Percentiles rank a stretch among this genome's conserved stretches.
Evolutionary conservation across 176 grass and related monocot species (phyloP).

Genomic region (Alloteropsis semialata): DNA sequence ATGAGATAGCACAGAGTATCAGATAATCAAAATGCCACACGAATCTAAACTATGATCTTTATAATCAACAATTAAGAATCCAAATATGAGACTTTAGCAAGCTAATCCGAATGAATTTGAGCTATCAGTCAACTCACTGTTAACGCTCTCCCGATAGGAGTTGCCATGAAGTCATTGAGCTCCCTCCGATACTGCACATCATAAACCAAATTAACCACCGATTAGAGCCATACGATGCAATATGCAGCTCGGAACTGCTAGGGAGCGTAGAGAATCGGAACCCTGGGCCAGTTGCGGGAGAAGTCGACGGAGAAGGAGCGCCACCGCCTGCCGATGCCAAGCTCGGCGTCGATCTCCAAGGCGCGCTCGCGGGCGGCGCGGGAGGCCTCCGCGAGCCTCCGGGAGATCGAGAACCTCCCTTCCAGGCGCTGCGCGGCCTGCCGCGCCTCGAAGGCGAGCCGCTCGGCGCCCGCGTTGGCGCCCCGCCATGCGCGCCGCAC

Average conservation of each 20-base stretch:
- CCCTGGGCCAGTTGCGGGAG: constrained; percentile 90
- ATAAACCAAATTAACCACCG: constrained; percentile 26
- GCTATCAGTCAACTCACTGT: constrained; percentile 55
- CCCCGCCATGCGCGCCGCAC: constrained; percentile 69
- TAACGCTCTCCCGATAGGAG: constrained; percentile 68
- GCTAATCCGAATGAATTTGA: neutral
- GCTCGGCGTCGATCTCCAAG: constrained; percentile 72
- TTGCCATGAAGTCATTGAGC: constrained; percentile 56
- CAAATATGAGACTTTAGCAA: neutral
- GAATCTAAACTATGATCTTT: neutral
- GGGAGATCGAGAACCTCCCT: constrained; percentile 47
- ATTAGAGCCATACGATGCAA: neutral
- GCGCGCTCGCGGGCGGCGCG: constrained; percentile 52
- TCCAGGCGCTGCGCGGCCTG: constrained; percentile 65
- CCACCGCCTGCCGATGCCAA: constrained; percentile 73
- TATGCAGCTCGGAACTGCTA: neutral
- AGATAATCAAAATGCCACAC: neutral
- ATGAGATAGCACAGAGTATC: neutral
- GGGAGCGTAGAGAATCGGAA: constrained; percentile 17
- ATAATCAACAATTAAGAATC: neutral
- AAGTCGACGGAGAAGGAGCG: constrained; percentile 86
- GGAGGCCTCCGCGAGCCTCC: constrained; percentile 53
- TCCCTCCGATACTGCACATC: constrained; percentile 75
- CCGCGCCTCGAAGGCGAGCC: constrained; percentile 66
- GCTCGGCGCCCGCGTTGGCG: constrained; percentile 82